These are phyloP conservation scores for Xylaria sp. DNA, from an alignment of 495 filamentous ascomycete species.

Conservation along the genomic window DNA sequence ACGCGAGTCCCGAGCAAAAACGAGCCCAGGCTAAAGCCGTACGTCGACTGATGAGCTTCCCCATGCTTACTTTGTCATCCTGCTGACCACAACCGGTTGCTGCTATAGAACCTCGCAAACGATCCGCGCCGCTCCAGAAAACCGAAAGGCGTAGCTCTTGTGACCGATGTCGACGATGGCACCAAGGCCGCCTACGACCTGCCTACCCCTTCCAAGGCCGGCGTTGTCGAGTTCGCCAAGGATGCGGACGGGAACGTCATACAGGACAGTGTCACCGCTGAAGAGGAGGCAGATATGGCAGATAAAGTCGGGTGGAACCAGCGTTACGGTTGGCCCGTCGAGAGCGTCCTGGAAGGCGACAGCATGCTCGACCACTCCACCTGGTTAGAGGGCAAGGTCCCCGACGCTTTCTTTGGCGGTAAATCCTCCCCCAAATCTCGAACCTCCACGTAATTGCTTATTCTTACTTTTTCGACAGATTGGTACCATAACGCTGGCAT, in stretches of 20 bases:
- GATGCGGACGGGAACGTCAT: conserved; percentile 54
- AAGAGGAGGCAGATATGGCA: conserved; percentile 68
- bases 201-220: conserved; percentile 73
- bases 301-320: conserved; percentile 87
- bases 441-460: conserved; percentile 23
- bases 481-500: conserved; percentile 97
- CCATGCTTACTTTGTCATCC: conserved; percentile 1
- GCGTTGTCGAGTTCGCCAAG: conserved; percentile 56
- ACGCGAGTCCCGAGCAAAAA: conserved; percentile 86
- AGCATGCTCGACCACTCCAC: conserved; percentile 87
- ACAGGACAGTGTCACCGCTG: conserved; percentile 52
- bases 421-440: conserved; percentile 36
- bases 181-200: conserved; percentile 77
- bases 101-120: conserved; percentile 52
- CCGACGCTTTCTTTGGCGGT: conserved; percentile 94
- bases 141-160: conserved; percentile 70
- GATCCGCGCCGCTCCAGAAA: conserved; percentile 70
- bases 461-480: conserved; percentile 60
- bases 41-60: conserved; percentile 46
- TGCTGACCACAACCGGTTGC: conserved; percentile 13
- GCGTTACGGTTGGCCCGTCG: conserved; percentile 70
- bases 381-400: conserved; percentile 80
- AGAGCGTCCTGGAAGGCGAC: conserved; percentile 60
- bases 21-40: conserved; percentile 79
- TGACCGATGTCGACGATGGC: conserved; percentile 76